Percentiles rank a stretch among this genome's conserved stretches.
phyloP scores from a whole-genome alignment of 176 grass and related monocot species.

The Avena insularis region DNA sequence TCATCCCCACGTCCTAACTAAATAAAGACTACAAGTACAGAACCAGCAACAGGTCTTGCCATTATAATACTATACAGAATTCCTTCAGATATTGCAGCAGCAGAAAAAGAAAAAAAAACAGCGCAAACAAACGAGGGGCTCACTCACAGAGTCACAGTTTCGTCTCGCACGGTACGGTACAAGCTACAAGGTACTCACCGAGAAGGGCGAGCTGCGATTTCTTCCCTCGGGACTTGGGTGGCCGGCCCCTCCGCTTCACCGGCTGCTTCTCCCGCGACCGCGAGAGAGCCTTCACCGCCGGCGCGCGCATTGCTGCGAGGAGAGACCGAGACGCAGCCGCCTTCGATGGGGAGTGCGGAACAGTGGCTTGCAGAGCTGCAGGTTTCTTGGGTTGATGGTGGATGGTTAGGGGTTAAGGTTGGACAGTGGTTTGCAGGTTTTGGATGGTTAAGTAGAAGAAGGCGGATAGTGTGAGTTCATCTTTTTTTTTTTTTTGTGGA shows the following conservation, averaged over 20 bases:
- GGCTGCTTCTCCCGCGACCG: neutral
- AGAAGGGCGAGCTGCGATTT: conserved; percentile 56
- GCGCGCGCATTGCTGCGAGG: conserved; percentile 13
- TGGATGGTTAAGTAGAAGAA: conserved; percentile 17
- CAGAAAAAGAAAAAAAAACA: neutral
- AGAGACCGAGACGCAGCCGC: conserved; percentile 36
- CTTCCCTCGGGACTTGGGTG: conserved; percentile 41
- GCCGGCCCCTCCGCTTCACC: conserved; percentile 33
- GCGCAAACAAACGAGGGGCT: neutral
- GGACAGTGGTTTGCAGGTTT: neutral
- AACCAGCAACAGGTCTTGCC: neutral
- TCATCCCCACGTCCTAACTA: neutral
- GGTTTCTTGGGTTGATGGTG: neutral
- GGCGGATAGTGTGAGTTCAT: no score
- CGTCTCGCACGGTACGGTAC: neutral
- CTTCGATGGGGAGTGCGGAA: conserved; percentile 15
- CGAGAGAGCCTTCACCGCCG: neutral
- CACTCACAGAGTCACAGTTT: neutral
- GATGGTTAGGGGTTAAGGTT: neutral
- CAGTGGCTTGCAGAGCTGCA: conserved; percentile 9
- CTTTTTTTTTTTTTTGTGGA: no score
- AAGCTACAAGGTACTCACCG: conserved; percentile 38
- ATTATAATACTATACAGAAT: neutral
- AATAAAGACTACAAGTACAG: conserved; percentile 1
- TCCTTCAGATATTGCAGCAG: conserved; percentile 2